Evolutionary conservation across 1,284 basidiomycete genomes (phyloP), one percentile per base, ranked within the genome.

Genomic region (Ustilago loliicola): DNA sequence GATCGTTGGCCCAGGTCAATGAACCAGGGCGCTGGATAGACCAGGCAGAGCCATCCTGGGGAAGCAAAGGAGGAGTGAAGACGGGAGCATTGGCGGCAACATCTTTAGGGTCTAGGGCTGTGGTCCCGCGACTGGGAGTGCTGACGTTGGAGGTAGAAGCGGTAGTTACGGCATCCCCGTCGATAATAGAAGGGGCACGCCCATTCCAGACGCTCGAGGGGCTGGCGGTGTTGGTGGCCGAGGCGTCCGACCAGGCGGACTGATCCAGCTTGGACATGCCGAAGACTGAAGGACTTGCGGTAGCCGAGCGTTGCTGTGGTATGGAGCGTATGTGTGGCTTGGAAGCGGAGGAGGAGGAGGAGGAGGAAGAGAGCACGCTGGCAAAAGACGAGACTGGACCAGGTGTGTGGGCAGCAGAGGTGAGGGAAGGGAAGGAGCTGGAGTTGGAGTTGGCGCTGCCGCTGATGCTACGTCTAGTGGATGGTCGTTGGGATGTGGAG

Each of bases 151-250:
- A 78, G 19, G 76, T 61, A 27, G 68, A 62, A 19, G 76, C 76
- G 6, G 76, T 74, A 15, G 47, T 63, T 47, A 71, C 59, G 13
- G 72, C 72, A 40, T 78, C 76, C 25, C 68, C 65, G 50, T 78
- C 76, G 36, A 70, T 63, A 42, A 68, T 68, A 15, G 63, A 60
- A 56, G 65, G 65, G 19, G 64, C 47, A 9, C 76, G 61, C 5
- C 68, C 76, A 36, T 71, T 78, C 76, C 76, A 78, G 36, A 72
- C 68, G 62, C 72, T 78, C 23, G 76, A 74, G 5, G 76, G 64
- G 53, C 68, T 71, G 23, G 57, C 52, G 4, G 59, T 60, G 34
- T 40, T 62, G 34, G 60, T 50, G 29, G 27, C 57, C 2, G 75
- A 60, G 25, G 71, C 65, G 55, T 77, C 75, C 2, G 76, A 63